Evolutionary conservation across 768 basidiomycete genomes (phyloP), one percentile per base, ranked within the genome.

Genomic region (Russula foetens): DNA sequence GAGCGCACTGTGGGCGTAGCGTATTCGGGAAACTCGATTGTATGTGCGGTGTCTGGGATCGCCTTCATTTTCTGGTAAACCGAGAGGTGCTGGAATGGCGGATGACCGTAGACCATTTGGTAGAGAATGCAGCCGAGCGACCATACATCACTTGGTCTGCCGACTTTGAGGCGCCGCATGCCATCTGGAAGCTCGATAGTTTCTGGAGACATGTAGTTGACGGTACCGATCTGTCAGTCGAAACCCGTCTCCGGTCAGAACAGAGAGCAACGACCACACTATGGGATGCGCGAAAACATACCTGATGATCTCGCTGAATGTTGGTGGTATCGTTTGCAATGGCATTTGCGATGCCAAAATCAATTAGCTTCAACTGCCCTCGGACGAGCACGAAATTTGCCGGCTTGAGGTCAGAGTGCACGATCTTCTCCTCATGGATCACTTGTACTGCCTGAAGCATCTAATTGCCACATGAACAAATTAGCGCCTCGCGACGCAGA

Each of bases 121-220:
- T 99, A 98, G 33, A 98, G 79, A 69, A 99, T 99, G 72, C 93
- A 96, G 2, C 96, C 96, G 2, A 99, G 77, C 3, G 94, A 97
- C 96, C 96, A 99, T 44, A 99, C 92, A 71, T 99, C 96, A 55
- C 90, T 93, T 0, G 94, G 85, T 24, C 95, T 88, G 4, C 96
- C 97, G 54, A 98, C 93, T 77, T 96, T 97, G 59, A 96, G 82
- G 26, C 92, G 82, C 14, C 89, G 82, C 85, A 86, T 90, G 45
- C 88, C 92, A 58, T 90, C 91, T 4, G 86, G 86, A 23, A 90
- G 75, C 69, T 94, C 91, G 56, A 99, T 92, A 14, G 96, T 92
- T 73, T 99, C 96, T 0, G 96, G 96, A 56, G 92, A 94, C 96
- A 99, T 99, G 71, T 96, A 99, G 69, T 99, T 99, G 39, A 97